Base-by-base conservation (phyloP, 331 rosid genomes). In the Rosa hybrid region DNA sequence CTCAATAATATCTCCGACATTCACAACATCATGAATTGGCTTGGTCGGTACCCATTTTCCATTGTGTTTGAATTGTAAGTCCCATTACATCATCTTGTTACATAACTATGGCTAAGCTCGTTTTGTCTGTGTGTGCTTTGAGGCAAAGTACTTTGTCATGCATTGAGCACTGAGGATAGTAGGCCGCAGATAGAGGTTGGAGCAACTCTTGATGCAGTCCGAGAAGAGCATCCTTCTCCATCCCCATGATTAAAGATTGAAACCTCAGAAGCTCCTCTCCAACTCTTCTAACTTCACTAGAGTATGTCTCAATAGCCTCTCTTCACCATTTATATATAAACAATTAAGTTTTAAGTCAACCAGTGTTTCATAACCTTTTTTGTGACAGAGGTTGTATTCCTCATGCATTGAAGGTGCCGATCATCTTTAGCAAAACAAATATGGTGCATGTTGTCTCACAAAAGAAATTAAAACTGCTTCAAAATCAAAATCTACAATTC, bases 111-210 rank as follows among this genome's bases (percentile, higher is more conserved):
- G 84, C 81, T 57, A 87, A 59, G 78, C 81, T 83, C 74, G 77
- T 53, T 67, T 78, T 23, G 41, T 87, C 86, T 4, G 87, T 80
- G 74, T 80, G 90, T 8, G 87, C 81, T 75, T 84, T 78, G 71
- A 85, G 48, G n/a, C 90, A 86, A 2, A 81, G 51, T 30, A 87
- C 84, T 23, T 85, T 27, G 6, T 76, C 85, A 18, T 87, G 88
- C 72, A 30, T 51, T 54, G 6, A 68, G n/a, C 88, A 83, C 39
- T 78, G 87, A 68, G 88, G 88, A 27, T 85, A 83, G 77, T 87
- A 87, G 62, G 78, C 83, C 67, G 78, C 69, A 0, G 83, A 71
- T 27, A 85, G 14, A 49, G 20, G 83, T 42, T 71, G 82, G 39
- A 80, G 68, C 50, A 77, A 8, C 45, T 87, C 88, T 75, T 75